Evolutionary conservation across 2,329 filamentous ascomycete species (phyloP).

Genomic region (Penicillium sp.): DNA sequence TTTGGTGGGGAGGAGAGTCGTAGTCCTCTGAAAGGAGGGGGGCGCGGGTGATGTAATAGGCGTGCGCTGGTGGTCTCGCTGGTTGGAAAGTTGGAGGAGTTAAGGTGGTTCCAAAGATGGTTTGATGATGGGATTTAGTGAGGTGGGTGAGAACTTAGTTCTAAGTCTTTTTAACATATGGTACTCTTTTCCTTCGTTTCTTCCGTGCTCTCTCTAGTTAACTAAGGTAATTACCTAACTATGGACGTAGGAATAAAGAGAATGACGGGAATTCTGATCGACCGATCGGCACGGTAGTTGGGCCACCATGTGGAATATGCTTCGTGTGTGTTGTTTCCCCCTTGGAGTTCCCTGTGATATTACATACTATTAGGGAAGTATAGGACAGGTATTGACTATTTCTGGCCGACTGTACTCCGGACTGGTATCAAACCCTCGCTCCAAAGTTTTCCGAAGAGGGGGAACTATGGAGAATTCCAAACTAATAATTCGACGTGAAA

Average conservation of each 20-base stretch:
- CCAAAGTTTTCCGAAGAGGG: background rate
- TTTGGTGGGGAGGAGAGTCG: constrained; percentile 12
- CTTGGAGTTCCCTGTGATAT: background rate
- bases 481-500: background rate
- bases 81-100: constrained; percentile 2
- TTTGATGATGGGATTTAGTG: too few species aligned
- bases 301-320: constrained; percentile 6
- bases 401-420: background rate
- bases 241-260: background rate
- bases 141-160: constrained; percentile 15
- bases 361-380: background rate
- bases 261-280: constrained; percentile 18
- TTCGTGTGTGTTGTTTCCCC: background rate
- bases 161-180: background rate
- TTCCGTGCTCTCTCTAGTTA: background rate
- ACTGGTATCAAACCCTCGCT: background rate
- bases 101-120: too few species aligned
- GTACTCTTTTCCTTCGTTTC: background rate
- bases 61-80: background rate
- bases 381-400: background rate
- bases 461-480: background rate
- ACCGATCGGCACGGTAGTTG: constrained; percentile 25
- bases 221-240: too few species aligned
- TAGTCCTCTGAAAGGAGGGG: constrained; percentile 6
- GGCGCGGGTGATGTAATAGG: constrained; percentile 28